A percentile compares a stretch with the other conserved stretches of the same genome.
phyloP scores from a whole-genome alignment of 208 protist species.

The Leishmania turanica region DNA sequence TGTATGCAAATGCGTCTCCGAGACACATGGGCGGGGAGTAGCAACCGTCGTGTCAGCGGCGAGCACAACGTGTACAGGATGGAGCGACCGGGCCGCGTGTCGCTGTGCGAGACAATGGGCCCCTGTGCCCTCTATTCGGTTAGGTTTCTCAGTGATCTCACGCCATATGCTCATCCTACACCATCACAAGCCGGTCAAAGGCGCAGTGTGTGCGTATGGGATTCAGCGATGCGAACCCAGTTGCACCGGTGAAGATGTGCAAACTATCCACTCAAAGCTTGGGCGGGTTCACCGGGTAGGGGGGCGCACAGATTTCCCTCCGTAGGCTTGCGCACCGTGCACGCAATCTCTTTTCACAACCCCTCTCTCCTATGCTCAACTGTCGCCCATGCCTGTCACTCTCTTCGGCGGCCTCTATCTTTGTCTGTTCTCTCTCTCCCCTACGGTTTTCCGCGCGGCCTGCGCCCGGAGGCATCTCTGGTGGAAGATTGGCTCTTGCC shows the following conservation, averaged over 20 bases:
- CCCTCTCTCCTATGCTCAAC: neutral
- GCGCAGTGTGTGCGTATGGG: neutral
- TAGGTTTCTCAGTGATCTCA: neutral
- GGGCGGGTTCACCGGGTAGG: neutral
- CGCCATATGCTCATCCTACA: neutral
- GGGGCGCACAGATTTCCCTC: neutral
- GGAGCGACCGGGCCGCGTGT: neutral
- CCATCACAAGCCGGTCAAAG: neutral
- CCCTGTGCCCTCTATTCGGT: neutral
- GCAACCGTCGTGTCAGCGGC: neutral
- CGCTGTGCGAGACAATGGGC: neutral
- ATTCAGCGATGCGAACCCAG: neutral
- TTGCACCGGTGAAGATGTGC: neutral
- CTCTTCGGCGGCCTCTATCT: too few species aligned
- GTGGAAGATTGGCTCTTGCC: too few species aligned
- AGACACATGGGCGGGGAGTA: neutral
- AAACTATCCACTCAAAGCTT: neutral
- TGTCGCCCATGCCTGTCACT: neutral
- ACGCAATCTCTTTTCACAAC: neutral
- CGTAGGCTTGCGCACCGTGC: neutral
- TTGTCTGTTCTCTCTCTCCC: too few species aligned
- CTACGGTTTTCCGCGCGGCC: too few species aligned
- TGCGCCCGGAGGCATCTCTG: too few species aligned
- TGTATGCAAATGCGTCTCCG: neutral
- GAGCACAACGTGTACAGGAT: neutral